Conservation (phyloP, 495 filamentous ascomycete genomes). For the Aspergillus cavernicola region DNA sequence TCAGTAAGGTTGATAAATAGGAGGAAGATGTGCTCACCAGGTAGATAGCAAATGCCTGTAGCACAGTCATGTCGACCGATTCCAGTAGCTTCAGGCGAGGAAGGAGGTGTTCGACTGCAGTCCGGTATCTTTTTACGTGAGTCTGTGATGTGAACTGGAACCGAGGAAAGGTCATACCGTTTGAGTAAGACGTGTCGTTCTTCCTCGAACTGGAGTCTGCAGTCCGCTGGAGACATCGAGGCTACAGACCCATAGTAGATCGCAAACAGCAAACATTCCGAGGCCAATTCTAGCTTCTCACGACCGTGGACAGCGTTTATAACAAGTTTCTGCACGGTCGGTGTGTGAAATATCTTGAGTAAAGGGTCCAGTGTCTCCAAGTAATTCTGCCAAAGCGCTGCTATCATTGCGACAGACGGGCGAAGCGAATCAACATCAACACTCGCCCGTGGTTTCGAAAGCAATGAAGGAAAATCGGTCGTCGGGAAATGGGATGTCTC, state of each 20-base stretch:
- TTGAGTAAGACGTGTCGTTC: constrained; percentile 35
- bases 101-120: constrained; percentile 64
- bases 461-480: background rate
- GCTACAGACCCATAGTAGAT: constrained; percentile 69
- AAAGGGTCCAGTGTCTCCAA: constrained; percentile 25
- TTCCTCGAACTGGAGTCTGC: constrained; percentile 16
- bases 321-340: constrained; percentile 19
- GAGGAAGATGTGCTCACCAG: constrained; percentile 28
- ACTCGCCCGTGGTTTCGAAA: background rate
- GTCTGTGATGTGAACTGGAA: background rate
- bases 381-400: constrained; percentile 25
- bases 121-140: constrained; percentile 50
- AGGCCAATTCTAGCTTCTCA: constrained; percentile 16
- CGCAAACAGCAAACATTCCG: constrained; percentile 64
- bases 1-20: background rate
- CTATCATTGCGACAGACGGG: constrained; percentile 3
- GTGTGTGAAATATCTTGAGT: constrained; percentile 26
- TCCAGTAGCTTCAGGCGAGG: constrained; percentile 61
- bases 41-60: constrained; percentile 71
- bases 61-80: constrained; percentile 58
- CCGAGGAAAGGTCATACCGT: constrained; percentile 30
- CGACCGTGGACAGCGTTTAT: constrained; percentile 6
- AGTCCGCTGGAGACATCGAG: constrained; percentile 45
- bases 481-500: background rate
- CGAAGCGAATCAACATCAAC: background rate